Evolutionary conservation across 768 basidiomycete genomes (phyloP), one percentile per base, ranked within the genome.

Genomic region (Crassisporium funariophilum): DNA sequence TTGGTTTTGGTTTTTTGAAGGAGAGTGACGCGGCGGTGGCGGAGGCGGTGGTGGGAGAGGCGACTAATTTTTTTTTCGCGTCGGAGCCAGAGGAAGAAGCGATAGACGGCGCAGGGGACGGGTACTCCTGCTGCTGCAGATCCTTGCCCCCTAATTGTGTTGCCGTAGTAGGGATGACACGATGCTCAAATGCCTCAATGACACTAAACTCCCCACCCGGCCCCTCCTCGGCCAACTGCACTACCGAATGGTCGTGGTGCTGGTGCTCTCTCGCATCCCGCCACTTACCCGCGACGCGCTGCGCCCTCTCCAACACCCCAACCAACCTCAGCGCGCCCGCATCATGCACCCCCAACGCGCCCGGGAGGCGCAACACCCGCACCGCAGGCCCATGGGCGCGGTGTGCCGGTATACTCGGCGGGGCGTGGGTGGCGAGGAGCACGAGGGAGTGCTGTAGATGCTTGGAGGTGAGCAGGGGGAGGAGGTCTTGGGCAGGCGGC

Each of bases 401-500:
- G 12, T 55, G 47, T 7, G 53, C 44, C 19, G 60, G 59, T 19
- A 67, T 50, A 0, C 66, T 53, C 3, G 68, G 67, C 0, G 72
- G 72, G 2, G 59, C 51, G 55, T 75, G 70, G 0, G 74, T 71
- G 0, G 73, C 74, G 37, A 75, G 55, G 31, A 78, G 51, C n/a
- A 78, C 31, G 20, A 76, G 66, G 0, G 67, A 64, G 7, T 60
- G 39, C 4, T 61, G 27, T 9, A 76, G 69, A 20, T 54, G 57
- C 0, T 61, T 52, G 0, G 73, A 70, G n/a, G 60, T 53, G 9
- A 73, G 51, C 1, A 78, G 57, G 0, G 73, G 69, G 6, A 50
- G 51, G 13, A 78, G 58, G 49, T 73, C 73, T 10, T 58, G 43
- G 13, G 50, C 47, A 0, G 59, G 48, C 0, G 74, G 72, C 2